Conservation (phyloP, 2,329 filamentous ascomycete genomes). For the Aspergillus jensenii region DNA sequence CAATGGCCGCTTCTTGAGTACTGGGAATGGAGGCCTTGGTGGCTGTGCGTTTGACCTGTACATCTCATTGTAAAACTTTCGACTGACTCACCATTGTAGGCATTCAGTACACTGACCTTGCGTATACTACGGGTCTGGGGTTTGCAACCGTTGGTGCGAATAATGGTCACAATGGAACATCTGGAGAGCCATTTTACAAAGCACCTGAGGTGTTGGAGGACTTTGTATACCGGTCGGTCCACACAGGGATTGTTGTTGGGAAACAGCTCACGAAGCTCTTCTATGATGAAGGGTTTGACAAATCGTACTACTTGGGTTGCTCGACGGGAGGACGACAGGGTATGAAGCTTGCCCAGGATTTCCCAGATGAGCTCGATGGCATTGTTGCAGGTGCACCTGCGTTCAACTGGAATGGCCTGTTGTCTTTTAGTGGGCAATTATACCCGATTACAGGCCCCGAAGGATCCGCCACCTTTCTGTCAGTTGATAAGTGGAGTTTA, state of each 20-base stretch:
- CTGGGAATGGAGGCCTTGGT: constrained; percentile 51
- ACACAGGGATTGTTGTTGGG: constrained; percentile 46
- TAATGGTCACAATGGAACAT: constrained; percentile 51
- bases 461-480: constrained; percentile 47
- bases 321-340: constrained; percentile 62
- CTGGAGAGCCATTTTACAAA: constrained; percentile 48
- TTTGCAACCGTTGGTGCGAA: constrained; percentile 52
- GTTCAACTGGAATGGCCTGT: constrained; percentile 51
- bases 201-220: constrained; percentile 49
- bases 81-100: constrained; percentile 26
- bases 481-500: constrained; percentile 47
- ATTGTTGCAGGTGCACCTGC: constrained; percentile 50
- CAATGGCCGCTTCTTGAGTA: constrained; percentile 48
- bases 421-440: constrained; percentile 46
- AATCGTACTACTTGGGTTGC: constrained; percentile 52
- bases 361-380: constrained; percentile 59
- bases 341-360: constrained; percentile 53
- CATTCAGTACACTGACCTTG: constrained; percentile 46
- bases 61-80: background rate
- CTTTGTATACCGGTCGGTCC: constrained; percentile 49
- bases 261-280: constrained; percentile 51
- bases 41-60: constrained; percentile 39
- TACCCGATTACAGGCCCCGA: constrained; percentile 45
- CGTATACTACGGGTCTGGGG: constrained; percentile 43
- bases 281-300: constrained; percentile 46